These are phyloP conservation scores for Lasiodiplodia gonubiensis DNA, from an alignment of 2,329 filamentous ascomycete species.

Conservation along the genomic window DNA sequence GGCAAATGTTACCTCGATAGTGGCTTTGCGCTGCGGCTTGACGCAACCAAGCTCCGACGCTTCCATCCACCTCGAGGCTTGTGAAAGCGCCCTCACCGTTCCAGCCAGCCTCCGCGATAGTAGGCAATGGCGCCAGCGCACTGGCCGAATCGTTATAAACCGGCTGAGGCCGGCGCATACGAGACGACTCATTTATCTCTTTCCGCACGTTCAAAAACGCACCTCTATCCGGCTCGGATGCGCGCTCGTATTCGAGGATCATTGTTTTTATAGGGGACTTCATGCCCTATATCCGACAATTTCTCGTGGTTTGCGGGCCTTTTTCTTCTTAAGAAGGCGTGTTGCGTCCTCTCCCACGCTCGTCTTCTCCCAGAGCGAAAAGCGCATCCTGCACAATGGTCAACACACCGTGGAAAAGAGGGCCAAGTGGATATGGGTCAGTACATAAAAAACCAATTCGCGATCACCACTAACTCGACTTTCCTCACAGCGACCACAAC, in stretches of 20 bases:
- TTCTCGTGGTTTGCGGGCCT: background rate
- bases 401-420: constrained; percentile 10
- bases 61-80: no score
- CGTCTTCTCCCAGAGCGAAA: background rate
- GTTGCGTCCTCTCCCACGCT: background rate
- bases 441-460: background rate
- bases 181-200: background rate
- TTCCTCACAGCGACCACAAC: no score
- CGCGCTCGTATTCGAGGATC: background rate
- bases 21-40: no score
- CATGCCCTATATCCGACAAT: background rate
- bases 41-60: no score
- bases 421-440: background rate
- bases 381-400: background rate
- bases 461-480: no score
- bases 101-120: background rate
- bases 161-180: background rate
- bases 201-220: no score
- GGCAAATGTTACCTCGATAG: no score
- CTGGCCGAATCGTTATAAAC: constrained; percentile 1
- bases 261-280: background rate
- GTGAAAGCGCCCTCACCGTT: no score
- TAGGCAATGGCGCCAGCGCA: background rate
- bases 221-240: background rate
- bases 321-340: background rate